phyloP scores from a whole-genome alignment of 2,329 filamentous ascomycete species.

The Alternaria hordeiaustralica region DNA sequence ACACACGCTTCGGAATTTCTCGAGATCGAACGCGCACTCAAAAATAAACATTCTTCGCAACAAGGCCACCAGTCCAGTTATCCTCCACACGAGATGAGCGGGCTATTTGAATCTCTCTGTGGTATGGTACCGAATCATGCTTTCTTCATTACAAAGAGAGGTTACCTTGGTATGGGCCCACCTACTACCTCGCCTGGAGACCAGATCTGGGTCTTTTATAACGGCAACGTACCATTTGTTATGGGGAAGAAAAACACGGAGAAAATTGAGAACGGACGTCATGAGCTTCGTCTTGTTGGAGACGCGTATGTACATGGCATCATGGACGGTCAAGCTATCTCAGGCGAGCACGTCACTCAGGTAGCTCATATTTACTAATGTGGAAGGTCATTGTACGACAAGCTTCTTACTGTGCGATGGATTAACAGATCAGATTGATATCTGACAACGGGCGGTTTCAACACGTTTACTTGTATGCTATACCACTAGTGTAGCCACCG shows the following conservation, averaged over 20 bases:
- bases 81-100: background rate
- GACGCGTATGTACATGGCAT: background rate
- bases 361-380: background rate
- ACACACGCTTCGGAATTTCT: background rate
- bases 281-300: background rate
- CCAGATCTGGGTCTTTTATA: background rate
- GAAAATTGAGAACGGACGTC: background rate
- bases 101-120: background rate
- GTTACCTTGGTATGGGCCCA: background rate
- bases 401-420: background rate
- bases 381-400: no score
- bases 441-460: background rate
- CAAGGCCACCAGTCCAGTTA: background rate
- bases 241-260: background rate
- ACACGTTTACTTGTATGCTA: slow-evolving; percentile 23
- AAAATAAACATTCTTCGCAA: background rate
- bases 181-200: background rate
- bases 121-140: background rate
- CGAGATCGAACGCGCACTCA: background rate
- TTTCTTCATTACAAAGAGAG: background rate
- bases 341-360: background rate
- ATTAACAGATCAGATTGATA: background rate
- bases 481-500: slow-evolving; percentile 19
- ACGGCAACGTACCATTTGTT: background rate
- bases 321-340: background rate